Base-by-base conservation (phyloP, 2,329 filamentous ascomycete species). In the Arthrobotrys sinensis region DNA sequence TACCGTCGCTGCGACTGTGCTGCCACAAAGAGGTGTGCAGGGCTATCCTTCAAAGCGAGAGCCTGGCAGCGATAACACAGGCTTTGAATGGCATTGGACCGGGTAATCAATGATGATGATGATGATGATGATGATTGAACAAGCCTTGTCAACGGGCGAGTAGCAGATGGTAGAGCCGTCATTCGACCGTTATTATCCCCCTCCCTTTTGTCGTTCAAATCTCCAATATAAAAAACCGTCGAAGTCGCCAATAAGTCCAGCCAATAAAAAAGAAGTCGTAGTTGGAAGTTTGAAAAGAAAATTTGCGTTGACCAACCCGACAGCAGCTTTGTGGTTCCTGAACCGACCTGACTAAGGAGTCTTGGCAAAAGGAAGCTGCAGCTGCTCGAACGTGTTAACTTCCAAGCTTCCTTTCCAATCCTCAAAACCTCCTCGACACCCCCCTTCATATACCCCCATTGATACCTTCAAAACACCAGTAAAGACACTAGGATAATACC, bases 321-420 rank as follows among this genome's bases (percentile, higher is more conserved):
- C 21, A 38, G 24, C 32, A 14, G 32, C 24, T 21, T 53, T 50
- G 36, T 53, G n/a, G 64, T 68, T 68, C 2, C 38, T n/a, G 16
- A 28, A 28, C 57, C 11, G 16, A 45, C 5, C 34, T 38, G 55
- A 43, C 40, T 34, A 24, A 36, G 6, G 6, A 48, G 57, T 21
- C 71, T 69, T 69, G 64, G 71, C 71, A 36, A 36, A 36, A 38
- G 36, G 36, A 28, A 28, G 24, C 24, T 28, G 40, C 38, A 40
- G 55, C 55, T 72, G 43, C 48, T 57, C 52, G 68, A 63, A 72
- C 68, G 68, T 60, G 71, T 64, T 53, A 76, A 68, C 71, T 70
- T 65, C 48, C 43, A 46, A 55, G 38, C 63, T 55, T 46, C 34
- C 57, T 45, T n/a, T 8, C n/a, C 32, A 52, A 36, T 32, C 60